Evolutionary conservation across 306 rosid genomes (phyloP).

Genomic region (Erythrophleum fordii): DNA sequence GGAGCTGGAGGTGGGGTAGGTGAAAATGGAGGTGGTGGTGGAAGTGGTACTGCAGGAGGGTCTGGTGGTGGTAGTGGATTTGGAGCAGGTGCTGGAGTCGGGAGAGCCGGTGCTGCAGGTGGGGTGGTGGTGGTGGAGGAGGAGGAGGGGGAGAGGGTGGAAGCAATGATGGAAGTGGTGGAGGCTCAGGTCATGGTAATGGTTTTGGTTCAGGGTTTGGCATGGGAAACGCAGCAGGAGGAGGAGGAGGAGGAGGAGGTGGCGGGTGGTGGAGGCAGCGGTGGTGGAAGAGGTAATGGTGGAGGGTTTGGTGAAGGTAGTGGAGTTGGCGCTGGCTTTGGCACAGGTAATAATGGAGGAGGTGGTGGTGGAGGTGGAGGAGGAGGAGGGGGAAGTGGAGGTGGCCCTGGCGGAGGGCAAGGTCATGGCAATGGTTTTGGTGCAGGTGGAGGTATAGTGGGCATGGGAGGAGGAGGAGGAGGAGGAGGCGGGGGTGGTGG

Average conservation of each 20-base stretch:
- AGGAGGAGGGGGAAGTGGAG: constrained; percentile 19
- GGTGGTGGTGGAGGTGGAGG: constrained; percentile 44
- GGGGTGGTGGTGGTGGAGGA: constrained; percentile 39
- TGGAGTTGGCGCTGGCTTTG: constrained; percentile 52
- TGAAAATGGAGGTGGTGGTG: constrained; percentile 20
- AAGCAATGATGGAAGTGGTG: constrained; percentile 36
- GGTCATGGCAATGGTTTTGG: constrained; percentile 57
- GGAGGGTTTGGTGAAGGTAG: constrained; percentile 46
- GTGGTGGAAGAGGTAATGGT: constrained; percentile 19
- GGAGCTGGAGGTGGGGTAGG: constrained; percentile 24
- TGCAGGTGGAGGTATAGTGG: constrained; percentile 13
- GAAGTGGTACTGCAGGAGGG: constrained; percentile 20
- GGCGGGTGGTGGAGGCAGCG: constrained; percentile 23
- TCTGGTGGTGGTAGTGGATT: constrained; percentile 41
- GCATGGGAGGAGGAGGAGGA: constrained; percentile 27
- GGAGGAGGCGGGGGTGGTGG: constrained; percentile 20
- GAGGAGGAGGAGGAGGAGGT: constrained; percentile 35
- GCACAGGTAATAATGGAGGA: constrained; percentile 39
- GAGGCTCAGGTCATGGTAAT: constrained; percentile 60
- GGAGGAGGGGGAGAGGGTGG: constrained; percentile 46
- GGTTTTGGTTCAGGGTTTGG: constrained; percentile 56
- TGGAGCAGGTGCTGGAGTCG: constrained; percentile 36
- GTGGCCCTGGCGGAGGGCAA: constrained; percentile 34
- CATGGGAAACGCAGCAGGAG: constrained; percentile 33
- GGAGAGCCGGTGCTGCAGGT: neutral